phyloP scores from a whole-genome alignment of 2,329 filamentous ascomycete species.

The Calycina marina region DNA sequence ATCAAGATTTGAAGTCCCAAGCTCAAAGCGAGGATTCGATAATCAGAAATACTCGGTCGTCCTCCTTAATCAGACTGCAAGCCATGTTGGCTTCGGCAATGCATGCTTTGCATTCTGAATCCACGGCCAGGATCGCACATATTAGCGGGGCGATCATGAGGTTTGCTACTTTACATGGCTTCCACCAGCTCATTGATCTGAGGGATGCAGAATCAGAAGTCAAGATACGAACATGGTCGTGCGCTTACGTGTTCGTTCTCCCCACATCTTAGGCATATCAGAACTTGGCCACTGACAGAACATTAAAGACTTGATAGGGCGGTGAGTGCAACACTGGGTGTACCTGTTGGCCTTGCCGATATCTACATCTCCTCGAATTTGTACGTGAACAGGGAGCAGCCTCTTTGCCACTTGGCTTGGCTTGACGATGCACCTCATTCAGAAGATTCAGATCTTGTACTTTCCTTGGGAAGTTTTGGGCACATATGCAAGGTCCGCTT shows the following conservation, averaged over 20 bases:
- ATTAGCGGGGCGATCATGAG: conserved; percentile 7
- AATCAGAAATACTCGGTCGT: conserved; percentile 3
- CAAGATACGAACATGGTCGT: conserved; percentile 8
- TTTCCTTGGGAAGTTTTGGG: conserved; percentile 4
- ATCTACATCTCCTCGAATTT: conserved; percentile 7
- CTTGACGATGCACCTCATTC: conserved; percentile 2
- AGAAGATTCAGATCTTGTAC: not conserved
- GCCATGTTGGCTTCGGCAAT: conserved; percentile 8
- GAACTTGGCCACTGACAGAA: not conserved
- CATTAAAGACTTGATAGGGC: conserved; percentile 6
- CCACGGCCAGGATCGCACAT: conserved; percentile 4
- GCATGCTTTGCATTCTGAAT: conserved; percentile 8
- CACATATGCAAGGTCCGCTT: conserved; percentile 7
- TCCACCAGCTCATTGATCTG: conserved; percentile 4
- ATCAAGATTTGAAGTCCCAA: conserved; percentile 8
- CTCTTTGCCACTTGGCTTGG: conserved; percentile 3
- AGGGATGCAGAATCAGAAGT: conserved; percentile 4
- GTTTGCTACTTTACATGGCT: conserved; percentile 6
- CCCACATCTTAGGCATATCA: not conserved
- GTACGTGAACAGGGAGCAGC: conserved; percentile 3
- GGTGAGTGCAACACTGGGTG: conserved; percentile 5
- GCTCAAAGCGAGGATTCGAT: conserved; percentile 6
- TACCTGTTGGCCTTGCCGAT: conserved; percentile 7
- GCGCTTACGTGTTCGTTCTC: conserved; percentile 8
- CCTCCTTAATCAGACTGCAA: conserved; percentile 5